Conservation (phyloP, 495 filamentous ascomycete genomes). For the Thermothielavioides terrestris region DNA sequence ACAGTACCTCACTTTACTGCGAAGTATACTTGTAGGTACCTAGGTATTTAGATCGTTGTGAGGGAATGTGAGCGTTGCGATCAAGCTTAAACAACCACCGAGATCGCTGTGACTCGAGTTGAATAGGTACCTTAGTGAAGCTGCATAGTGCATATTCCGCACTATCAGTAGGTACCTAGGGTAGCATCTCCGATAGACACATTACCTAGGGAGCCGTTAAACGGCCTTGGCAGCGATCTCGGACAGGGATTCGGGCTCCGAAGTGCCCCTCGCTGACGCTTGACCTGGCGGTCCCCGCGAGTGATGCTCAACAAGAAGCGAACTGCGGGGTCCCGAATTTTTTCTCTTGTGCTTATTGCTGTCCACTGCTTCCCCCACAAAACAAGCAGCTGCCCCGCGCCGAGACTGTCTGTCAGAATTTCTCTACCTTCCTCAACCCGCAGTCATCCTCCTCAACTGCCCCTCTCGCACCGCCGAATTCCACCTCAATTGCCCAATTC, state of each 20-base stretch:
- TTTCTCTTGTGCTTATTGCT: constrained; percentile 10
- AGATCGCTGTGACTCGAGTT: constrained; percentile 6
- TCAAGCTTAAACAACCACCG: neutral
- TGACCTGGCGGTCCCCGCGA: constrained; percentile 8
- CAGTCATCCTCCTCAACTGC: neutral
- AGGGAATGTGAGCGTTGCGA: too few species aligned
- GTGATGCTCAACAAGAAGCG: neutral
- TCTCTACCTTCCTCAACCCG: neutral
- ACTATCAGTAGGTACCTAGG: too few species aligned
- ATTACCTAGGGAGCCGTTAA: neutral
- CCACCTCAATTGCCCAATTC: constrained; percentile 4
- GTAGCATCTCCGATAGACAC: neutral
- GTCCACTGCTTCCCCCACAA: constrained; percentile 11
- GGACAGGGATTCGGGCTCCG: neutral
- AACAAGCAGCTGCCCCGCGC: neutral
- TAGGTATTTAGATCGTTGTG: too few species aligned
- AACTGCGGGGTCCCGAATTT: constrained; percentile 21
- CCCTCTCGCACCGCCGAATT: neutral
- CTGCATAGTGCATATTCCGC: too few species aligned
- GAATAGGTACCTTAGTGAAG: neutral
- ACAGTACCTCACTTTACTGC: too few species aligned
- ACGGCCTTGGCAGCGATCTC: constrained; percentile 7
- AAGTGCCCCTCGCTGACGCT: neutral
- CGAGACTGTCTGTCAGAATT: neutral
- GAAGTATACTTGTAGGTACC: too few species aligned